Conservation (phyloP, 1,284 basidiomycete species). For the Pseudozyma sp. region DNA sequence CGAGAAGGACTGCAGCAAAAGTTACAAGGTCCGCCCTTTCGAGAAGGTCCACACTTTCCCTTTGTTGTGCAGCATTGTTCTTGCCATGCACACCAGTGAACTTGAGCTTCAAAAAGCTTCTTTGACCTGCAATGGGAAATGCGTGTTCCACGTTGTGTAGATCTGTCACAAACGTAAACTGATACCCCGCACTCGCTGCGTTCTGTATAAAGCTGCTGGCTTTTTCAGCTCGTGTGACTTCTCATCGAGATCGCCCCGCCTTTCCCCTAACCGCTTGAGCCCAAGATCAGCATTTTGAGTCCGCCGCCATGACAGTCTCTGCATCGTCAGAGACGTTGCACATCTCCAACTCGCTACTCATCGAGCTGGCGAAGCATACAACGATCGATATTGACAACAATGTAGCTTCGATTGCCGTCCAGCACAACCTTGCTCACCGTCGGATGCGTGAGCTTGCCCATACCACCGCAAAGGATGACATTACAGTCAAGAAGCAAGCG, state of each 20-base stretch:
- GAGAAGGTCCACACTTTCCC: background rate
- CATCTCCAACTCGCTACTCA: conserved; percentile 27
- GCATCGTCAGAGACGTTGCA: conserved; percentile 10
- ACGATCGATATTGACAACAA: conserved; percentile 39
- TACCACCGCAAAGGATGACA: background rate
- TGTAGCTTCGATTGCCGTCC: conserved; percentile 20
- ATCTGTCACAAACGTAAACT: too few species aligned
- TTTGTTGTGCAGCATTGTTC: background rate
- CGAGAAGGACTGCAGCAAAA: background rate
- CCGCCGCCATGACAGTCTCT: conserved; percentile 12
- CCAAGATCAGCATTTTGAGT: too few species aligned
- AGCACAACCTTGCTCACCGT: conserved; percentile 31
- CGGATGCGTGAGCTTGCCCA: conserved; percentile 25
- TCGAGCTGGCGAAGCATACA: conserved; percentile 11
- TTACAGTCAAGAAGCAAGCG: conserved; percentile 11
- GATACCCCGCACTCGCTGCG: too few species aligned
- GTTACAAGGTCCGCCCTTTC: background rate
- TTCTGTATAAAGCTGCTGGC: too few species aligned
- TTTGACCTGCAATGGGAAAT: background rate
- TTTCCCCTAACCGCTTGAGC: too few species aligned
- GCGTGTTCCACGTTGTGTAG: too few species aligned
- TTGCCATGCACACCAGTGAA: background rate
- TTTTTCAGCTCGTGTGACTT: too few species aligned
- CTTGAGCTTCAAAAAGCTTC: background rate
- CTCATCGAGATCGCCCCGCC: too few species aligned